These are phyloP conservation scores for Corymbia maculata DNA, from an alignment of 345 rosid species.

Conservation along the genomic window DNA sequence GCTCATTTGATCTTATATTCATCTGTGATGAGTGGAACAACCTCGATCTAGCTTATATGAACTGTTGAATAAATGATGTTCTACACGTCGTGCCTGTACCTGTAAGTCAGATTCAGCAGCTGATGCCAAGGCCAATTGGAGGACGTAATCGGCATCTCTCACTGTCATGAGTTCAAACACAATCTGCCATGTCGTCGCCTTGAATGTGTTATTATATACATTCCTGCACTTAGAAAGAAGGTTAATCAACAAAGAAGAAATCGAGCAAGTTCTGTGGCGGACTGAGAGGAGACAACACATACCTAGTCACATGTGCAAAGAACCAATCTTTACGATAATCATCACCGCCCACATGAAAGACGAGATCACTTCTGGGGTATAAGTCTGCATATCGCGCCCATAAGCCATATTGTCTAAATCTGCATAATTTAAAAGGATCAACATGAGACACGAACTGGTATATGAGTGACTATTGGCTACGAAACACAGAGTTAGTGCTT, in stretches of 20 bases:
- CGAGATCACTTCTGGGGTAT: conserved; percentile 42
- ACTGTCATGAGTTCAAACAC: conserved; percentile 26
- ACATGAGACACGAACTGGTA: background rate
- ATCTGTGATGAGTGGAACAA: background rate
- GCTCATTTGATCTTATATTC: background rate
- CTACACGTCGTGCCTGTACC: conserved; percentile 7
- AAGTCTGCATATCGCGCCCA: conserved; percentile 59
- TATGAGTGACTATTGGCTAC: background rate
- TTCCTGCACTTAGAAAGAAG: conserved; percentile 13
- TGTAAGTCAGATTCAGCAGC: conserved; percentile 34
- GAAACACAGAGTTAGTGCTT: background rate
- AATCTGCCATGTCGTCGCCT: conserved; percentile 66
- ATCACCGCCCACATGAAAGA: conserved; percentile 29
- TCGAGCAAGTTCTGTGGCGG: background rate
- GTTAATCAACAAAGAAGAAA: background rate
- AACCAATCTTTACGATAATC: conserved; percentile 59
- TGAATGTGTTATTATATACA: conserved; percentile 8
- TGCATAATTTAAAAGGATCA: conserved; percentile 2
- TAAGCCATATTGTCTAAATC: conserved; percentile 75
- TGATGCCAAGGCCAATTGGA: conserved; percentile 69
- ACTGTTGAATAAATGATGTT: background rate
- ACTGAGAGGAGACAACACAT: background rate
- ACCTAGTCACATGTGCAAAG: conserved; percentile 76
- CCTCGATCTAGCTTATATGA: background rate
- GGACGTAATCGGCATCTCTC: conserved; percentile 23